phyloP scores from a whole-genome alignment of 169 alveolate species.

The Sarcocystis neurona region DNA sequence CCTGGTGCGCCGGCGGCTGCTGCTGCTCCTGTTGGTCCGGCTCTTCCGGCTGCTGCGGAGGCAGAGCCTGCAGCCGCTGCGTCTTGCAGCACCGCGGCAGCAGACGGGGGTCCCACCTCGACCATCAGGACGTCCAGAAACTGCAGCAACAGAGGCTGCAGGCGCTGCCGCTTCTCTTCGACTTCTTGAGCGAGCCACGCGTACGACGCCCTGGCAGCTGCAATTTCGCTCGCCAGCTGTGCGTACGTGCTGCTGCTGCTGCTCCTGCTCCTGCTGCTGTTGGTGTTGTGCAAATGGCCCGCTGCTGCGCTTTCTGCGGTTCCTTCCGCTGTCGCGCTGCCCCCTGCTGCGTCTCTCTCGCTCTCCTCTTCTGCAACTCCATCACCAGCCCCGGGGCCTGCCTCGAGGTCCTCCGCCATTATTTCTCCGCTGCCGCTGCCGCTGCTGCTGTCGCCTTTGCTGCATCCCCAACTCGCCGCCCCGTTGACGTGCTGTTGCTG shows the following conservation, averaged over 20 bases:
- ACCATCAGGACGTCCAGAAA: background rate
- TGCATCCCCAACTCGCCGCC: background rate
- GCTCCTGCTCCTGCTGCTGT: too few species aligned
- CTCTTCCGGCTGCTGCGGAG: too few species aligned
- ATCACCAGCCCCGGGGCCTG: too few species aligned
- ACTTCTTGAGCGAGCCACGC: background rate
- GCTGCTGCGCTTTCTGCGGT: background rate
- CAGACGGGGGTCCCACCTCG: conserved; percentile 13
- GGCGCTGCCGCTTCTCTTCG: conserved; percentile 1
- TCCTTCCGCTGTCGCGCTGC: background rate
- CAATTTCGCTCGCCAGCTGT: too few species aligned
- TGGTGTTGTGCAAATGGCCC: too few species aligned
- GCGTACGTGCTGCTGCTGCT: too few species aligned
- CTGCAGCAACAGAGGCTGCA: background rate
- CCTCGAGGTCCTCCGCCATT: too few species aligned
- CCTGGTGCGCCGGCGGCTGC: too few species aligned
- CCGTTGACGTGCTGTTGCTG: background rate
- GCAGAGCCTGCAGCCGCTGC: too few species aligned
- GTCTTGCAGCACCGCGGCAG: background rate
- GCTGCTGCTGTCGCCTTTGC: background rate
- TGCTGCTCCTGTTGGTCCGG: too few species aligned
- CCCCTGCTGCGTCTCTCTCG: background rate
- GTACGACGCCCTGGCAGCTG: background rate
- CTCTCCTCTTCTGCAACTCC: background rate
- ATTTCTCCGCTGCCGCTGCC: too few species aligned